Percentiles rank a stretch among this genome's conserved stretches.
Conservation (phyloP, 345 rosid genomes). For the Eucalyptus marginata region DNA sequence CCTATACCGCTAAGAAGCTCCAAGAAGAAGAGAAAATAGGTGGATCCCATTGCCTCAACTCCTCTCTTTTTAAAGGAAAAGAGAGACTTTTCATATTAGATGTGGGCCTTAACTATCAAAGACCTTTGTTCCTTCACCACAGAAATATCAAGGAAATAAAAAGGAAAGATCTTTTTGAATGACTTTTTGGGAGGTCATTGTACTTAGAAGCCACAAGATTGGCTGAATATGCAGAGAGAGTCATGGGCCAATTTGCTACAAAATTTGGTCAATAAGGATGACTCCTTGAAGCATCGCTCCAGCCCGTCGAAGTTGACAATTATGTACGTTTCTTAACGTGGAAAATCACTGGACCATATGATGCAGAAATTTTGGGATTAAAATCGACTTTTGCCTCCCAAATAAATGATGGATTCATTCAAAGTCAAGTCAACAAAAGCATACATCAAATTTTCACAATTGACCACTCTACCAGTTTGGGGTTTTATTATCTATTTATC, state of each 20-base stretch:
- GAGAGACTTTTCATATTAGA: no score
- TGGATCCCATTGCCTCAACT: no score
- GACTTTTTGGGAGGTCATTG: not conserved
- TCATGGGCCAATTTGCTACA: not conserved
- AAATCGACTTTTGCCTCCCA: not conserved
- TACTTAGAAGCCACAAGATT: not conserved
- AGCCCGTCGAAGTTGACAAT: not conserved
- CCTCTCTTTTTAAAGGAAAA: no score
- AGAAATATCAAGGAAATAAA: no score
- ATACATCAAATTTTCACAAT: no score
- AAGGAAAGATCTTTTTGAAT: no score
- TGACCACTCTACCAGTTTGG: accelerated
- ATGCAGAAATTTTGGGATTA: not conserved
- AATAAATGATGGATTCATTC: not conserved
- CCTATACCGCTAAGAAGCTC: no score
- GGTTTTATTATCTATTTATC: accelerated
- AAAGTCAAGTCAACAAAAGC: not conserved
- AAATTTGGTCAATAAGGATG: not conserved
- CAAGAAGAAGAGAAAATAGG: no score
- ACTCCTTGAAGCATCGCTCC: not conserved
- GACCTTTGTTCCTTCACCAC: no score
- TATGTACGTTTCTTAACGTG: accelerated
- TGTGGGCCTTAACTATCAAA: no score
- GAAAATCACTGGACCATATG: not conserved
- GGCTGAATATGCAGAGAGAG: not conserved